These are phyloP conservation scores for Hymenoscyphus infarciens DNA, from an alignment of 2,329 filamentous ascomycete genomes.

Conservation along the genomic window DNA sequence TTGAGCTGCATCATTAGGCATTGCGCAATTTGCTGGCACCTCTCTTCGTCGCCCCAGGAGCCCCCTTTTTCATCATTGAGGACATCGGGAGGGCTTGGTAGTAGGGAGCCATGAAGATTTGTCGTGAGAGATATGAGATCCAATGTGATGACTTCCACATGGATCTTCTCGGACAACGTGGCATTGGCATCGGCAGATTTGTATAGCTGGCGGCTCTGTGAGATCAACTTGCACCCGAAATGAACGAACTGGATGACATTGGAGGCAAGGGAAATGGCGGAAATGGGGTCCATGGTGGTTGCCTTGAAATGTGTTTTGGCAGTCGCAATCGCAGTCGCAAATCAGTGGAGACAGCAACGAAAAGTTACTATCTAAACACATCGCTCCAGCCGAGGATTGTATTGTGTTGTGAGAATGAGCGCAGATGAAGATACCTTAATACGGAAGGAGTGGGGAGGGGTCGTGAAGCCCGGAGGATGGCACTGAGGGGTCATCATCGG, in stretches of 20 bases:
- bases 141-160: constrained; percentile 2
- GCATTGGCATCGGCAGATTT: constrained; percentile 11
- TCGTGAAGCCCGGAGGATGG: no score
- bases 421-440: no score
- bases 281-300: constrained; percentile 15
- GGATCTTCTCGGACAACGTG: constrained; percentile 10
- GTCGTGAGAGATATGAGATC: constrained; percentile 6
- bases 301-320: no score
- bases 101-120: constrained; percentile 1
- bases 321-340: no score
- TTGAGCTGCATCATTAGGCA: constrained; percentile 3
- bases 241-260: constrained; percentile 20
- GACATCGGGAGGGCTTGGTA: background rate
- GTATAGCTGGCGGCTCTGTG: constrained; percentile 13
- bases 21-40: constrained; percentile 5
- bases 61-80: background rate
- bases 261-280: constrained; percentile 17
- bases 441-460: no score
- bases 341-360: no score
- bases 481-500: no score
- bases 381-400: no score
- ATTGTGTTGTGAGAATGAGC: no score
- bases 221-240: constrained; percentile 19
- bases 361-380: no score
- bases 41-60: background rate